phyloP scores from a whole-genome alignment of 2,329 filamentous ascomycete genomes.

The Trichophyton mentagrophytes region DNA sequence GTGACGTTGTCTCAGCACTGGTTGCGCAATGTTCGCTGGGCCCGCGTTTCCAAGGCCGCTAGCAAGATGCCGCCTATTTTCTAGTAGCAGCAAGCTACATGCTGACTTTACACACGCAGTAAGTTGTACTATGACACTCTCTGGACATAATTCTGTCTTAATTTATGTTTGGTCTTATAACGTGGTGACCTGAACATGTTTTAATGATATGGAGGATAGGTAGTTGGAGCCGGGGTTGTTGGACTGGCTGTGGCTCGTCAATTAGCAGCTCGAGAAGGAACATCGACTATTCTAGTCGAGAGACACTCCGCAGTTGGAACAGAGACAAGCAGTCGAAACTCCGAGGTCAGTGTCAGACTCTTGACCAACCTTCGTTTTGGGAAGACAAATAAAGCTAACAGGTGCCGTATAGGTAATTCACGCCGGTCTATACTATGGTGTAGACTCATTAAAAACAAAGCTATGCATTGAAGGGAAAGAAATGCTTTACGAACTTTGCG shows the following conservation, averaged over 20 bases:
- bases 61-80: slow-evolving; percentile 27
- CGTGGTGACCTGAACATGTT: not conserved
- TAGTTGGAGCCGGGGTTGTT: slow-evolving; percentile 60
- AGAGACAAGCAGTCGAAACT: slow-evolving; percentile 82
- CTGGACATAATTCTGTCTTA: not conserved
- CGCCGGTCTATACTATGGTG: slow-evolving; percentile 82
- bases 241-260: slow-evolving; percentile 67
- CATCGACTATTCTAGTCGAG: slow-evolving; percentile 66
- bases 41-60: not conserved
- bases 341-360: slow-evolving; percentile 46
- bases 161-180: not conserved
- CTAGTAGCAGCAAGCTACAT: slow-evolving; percentile 26
- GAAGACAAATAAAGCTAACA: not conserved
- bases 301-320: slow-evolving; percentile 62
- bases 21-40: not conserved
- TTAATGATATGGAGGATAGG: slow-evolving; percentile 22
- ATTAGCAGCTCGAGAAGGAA: slow-evolving; percentile 48
- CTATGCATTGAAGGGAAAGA: slow-evolving; percentile 69
- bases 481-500: slow-evolving; percentile 68
- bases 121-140: slow-evolving; percentile 5
- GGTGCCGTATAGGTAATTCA: slow-evolving; percentile 62
- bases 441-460: slow-evolving; percentile 60
- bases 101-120: slow-evolving; percentile 53
- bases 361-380: not conserved
- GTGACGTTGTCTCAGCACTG: too few species aligned